These are phyloP conservation scores for Cucurbita maxima DNA, from an alignment of 306 rosid genomes.

Conservation along the genomic window DNA sequence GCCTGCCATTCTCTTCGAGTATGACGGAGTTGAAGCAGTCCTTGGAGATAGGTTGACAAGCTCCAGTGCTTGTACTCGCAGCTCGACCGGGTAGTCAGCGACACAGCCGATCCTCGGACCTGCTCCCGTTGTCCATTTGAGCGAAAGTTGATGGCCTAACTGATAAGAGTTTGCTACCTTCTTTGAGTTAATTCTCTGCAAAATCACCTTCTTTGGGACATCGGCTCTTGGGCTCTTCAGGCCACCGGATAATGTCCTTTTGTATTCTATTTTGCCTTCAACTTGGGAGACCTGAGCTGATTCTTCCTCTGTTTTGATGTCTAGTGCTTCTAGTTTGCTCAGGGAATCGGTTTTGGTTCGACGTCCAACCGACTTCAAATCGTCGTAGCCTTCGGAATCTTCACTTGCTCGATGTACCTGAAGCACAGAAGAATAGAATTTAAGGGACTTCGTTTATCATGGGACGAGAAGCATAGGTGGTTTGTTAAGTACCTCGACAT, in stretches of 20 bases:
- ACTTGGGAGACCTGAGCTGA: constrained; percentile 17
- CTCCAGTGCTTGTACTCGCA: constrained; percentile 74
- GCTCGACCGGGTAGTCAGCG: constrained; percentile 72
- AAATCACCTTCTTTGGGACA: constrained; percentile 50
- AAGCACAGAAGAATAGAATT: neutral
- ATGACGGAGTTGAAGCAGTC: constrained; percentile 36
- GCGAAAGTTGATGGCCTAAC: constrained; percentile 63
- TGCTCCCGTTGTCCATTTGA: constrained; percentile 85
- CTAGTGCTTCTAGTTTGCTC: neutral
- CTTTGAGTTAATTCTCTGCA: constrained; percentile 84
- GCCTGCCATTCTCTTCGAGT: constrained; percentile 11
- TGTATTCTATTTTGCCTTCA: constrained; percentile 17
- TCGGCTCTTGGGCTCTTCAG: constrained; percentile 85
- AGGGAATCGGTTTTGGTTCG: neutral
- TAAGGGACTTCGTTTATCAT: neutral
- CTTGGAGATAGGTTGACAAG: constrained; percentile 66
- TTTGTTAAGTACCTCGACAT: constrained; percentile 48
- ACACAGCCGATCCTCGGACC: constrained; percentile 98
- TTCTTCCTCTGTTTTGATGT: constrained; percentile 2
- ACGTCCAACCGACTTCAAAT: constrained; percentile 16
- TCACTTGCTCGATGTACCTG: constrained; percentile 54
- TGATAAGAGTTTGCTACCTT: constrained; percentile 58
- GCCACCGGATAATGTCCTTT: constrained; percentile 89
- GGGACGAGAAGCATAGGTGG: neutral
- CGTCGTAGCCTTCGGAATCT: constrained; percentile 39